phyloP scores from a whole-genome alignment of 23 red algal species.

The Gracilaria gracilis region DNA sequence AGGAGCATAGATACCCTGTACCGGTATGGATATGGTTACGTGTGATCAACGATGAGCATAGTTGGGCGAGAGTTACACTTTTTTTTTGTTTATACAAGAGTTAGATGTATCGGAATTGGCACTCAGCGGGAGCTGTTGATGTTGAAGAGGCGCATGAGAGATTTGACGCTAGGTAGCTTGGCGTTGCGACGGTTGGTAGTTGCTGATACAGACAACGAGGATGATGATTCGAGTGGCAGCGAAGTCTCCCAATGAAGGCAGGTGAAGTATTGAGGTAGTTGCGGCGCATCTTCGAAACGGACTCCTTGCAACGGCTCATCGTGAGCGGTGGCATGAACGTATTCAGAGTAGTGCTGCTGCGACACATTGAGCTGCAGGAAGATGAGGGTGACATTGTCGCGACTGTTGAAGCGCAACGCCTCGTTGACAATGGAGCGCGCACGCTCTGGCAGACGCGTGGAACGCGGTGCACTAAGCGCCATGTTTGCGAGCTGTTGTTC shows the following conservation, averaged over 20 bases:
- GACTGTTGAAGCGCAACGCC: constrained; percentile 1
- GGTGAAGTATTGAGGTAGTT: not conserved
- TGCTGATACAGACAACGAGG: not conserved
- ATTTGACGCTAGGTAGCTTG: not conserved
- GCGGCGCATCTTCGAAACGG: not conserved
- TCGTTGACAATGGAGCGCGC: not conserved
- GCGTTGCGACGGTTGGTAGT: not conserved
- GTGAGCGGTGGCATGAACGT: not conserved
- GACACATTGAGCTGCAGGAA: not conserved
- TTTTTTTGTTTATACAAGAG: not conserved
- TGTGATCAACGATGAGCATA: too few relatives aligned
- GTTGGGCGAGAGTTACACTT: too few relatives aligned
- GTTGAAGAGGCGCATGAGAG: not conserved
- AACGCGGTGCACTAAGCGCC: not conserved
- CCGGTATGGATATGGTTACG: too few relatives aligned
- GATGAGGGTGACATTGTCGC: constrained; percentile 10
- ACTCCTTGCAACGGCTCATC: constrained; percentile 12
- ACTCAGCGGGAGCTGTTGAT: not conserved
- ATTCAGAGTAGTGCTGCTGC: not conserved
- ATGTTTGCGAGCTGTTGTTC: not conserved
- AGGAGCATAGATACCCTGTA: too few relatives aligned
- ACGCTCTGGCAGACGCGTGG: not conserved
- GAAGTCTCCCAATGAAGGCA: constrained; percentile 33
- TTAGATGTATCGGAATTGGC: not conserved
- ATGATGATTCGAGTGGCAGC: not conserved